Evolutionary conservation across 129 eudicot species (phyloP).

Genomic region (Flaveria trinervia): DNA sequence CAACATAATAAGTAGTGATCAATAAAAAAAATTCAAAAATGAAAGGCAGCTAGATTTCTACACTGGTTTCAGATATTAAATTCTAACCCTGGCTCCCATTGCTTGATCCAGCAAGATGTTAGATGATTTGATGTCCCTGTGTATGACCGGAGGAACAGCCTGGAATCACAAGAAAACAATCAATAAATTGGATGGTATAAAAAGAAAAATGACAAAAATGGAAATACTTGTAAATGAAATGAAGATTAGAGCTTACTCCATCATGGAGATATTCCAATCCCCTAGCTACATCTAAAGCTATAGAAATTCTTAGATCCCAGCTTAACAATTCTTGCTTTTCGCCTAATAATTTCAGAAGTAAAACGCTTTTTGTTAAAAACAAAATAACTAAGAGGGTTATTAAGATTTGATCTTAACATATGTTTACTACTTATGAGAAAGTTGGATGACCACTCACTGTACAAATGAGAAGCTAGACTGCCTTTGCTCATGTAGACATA

Average conservation of each 20-base stretch:
- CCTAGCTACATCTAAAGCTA: slow-evolving; percentile 92
- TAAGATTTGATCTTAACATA: neutral
- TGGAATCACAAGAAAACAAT: slow-evolving; percentile 31
- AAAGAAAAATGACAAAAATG: slow-evolving; percentile 5
- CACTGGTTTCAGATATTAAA: neutral
- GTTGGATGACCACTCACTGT: slow-evolving; percentile 52
- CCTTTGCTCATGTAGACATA: slow-evolving; percentile 96
- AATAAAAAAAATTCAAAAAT: neutral
- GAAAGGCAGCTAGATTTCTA: neutral
- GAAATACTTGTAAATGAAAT: slow-evolving; percentile 5
- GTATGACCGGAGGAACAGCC: slow-evolving; percentile 98
- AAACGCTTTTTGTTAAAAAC: neutral
- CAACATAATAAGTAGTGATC: slow-evolving; percentile 14
- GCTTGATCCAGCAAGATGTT: slow-evolving; percentile 90
- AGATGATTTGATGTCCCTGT: slow-evolving; percentile 94
- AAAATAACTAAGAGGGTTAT: neutral
- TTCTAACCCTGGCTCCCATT: slow-evolving; percentile 92
- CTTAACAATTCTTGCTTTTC: slow-evolving; percentile 66
- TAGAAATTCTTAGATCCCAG: slow-evolving; percentile 81
- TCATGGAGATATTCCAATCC: slow-evolving; percentile 99
- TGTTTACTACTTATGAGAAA: slow-evolving; percentile 2
- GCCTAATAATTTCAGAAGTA: slow-evolving; percentile 40
- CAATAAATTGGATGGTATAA: slow-evolving; percentile 4
- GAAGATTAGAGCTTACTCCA: slow-evolving; percentile 61
- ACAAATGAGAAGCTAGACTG: slow-evolving; percentile 84